These are phyloP conservation scores for Coemansia brasiliensis DNA, from an alignment of 192 early-diverging fungal genomes.

Conservation along the genomic window DNA sequence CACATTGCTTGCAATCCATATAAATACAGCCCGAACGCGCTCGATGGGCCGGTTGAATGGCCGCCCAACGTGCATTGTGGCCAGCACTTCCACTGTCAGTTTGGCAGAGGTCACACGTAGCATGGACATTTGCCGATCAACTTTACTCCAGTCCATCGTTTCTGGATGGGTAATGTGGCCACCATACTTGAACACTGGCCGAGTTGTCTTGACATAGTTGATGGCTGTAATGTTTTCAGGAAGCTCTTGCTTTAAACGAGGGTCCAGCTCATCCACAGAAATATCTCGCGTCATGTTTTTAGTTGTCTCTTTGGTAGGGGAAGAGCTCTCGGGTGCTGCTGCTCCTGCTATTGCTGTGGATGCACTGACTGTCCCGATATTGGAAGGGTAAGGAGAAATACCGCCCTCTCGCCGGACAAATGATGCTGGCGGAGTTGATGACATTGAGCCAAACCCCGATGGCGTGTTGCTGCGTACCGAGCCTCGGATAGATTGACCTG, in stretches of 20 bases:
- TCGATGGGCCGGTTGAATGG: conserved; percentile 63
- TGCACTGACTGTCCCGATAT: conserved; percentile 31
- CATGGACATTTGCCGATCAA: conserved; percentile 67
- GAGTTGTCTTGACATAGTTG: conserved; percentile 52
- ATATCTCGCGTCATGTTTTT: conserved; percentile 2
- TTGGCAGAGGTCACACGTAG: conserved; percentile 61
- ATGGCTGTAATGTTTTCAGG: conserved; percentile 46
- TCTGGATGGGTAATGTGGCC: conserved; percentile 49
- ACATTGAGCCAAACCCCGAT: conserved; percentile 33
- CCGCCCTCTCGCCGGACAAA: conserved; percentile 30
- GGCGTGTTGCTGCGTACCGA: conserved; percentile 16
- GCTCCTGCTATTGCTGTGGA: conserved; percentile 7
- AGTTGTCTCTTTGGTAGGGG: not conserved
- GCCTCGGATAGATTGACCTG: conserved; percentile 19
- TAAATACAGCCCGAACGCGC: conserved; percentile 65
- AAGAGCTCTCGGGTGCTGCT: not conserved
- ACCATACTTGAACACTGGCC: conserved; percentile 50
- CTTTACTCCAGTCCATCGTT: conserved; percentile 55
- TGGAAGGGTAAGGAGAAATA: conserved; percentile 55
- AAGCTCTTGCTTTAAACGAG: conserved; percentile 23
- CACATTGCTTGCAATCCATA: conserved; percentile 72
- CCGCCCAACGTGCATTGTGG: conserved; percentile 64
- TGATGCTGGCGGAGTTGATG: conserved; percentile 34
- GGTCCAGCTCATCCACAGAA: conserved; percentile 36
- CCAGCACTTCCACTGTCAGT: conserved; percentile 62